These are phyloP conservation scores for Leishmania martiniquensis DNA, from an alignment of 208 protist genomes.

Conservation along the genomic window DNA sequence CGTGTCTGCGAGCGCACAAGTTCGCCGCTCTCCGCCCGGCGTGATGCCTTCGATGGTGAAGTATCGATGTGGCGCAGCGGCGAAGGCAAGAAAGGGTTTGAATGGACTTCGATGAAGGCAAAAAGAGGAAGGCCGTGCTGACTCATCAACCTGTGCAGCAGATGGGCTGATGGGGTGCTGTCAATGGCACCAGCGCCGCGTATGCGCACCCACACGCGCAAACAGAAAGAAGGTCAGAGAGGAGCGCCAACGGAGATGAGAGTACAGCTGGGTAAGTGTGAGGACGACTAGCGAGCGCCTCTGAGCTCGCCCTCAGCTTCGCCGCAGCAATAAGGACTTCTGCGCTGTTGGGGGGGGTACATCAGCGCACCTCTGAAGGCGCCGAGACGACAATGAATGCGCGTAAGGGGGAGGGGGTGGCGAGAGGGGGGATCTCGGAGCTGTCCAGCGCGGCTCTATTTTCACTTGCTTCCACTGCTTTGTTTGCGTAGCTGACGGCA, in stretches of 20 bases:
- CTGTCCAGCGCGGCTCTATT: too few species aligned
- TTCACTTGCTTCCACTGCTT: too few species aligned
- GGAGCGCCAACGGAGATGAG: background rate
- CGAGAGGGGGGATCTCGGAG: too few species aligned
- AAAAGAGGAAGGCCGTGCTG: background rate
- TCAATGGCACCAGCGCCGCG: background rate
- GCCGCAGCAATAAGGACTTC: background rate
- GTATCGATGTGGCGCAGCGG: background rate
- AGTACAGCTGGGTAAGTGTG: background rate
- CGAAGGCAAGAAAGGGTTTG: background rate
- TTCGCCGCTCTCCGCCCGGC: background rate
- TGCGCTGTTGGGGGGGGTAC: background rate
- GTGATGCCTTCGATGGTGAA: too few species aligned
- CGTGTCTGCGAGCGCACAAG: background rate
- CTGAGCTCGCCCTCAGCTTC: background rate
- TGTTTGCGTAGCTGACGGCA: too few species aligned
- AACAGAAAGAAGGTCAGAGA: background rate
- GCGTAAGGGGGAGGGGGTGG: too few species aligned
- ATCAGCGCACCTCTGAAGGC: background rate
- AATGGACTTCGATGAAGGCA: background rate
- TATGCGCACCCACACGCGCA: background rate
- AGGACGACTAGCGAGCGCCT: background rate
- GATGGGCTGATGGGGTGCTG: background rate
- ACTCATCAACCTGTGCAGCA: background rate
- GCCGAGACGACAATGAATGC: background rate